A percentile compares a stretch with the other conserved stretches of the same genome.
Conservation (phyloP, 148 eudicot genomes). For the Vaccinium myrtillus region DNA sequence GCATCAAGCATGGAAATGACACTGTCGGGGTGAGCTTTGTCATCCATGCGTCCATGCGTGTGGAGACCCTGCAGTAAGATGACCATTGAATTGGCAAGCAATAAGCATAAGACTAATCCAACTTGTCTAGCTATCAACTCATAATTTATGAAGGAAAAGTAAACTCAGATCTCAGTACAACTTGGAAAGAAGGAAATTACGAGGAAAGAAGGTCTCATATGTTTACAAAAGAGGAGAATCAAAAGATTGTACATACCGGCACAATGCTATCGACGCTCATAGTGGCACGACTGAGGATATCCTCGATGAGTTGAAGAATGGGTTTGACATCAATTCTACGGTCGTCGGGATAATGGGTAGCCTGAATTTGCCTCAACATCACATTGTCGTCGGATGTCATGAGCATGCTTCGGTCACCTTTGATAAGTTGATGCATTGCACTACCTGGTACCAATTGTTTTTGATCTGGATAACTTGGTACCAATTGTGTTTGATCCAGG, state of each 20-base stretch:
- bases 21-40: slow-evolving; percentile 13
- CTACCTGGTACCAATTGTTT: too few relatives aligned
- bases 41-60: slow-evolving; percentile 14
- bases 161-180: too few relatives aligned
- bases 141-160: too few relatives aligned
- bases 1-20: slow-evolving; percentile 26
- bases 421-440: neutral
- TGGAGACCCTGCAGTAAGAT: slow-evolving; percentile 24
- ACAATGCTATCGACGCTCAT: neutral
- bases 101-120: neutral
- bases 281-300: slow-evolving; percentile 26
- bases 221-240: neutral
- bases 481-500: too few relatives aligned
- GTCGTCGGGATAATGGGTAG: neutral
- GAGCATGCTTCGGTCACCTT: neutral
- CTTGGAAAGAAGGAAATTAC: neutral
- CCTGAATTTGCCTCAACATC: neutral
- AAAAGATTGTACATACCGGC: neutral
- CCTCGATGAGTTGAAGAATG: slow-evolving; percentile 25
- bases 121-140: too few relatives aligned
- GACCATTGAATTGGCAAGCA: neutral
- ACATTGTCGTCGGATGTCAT: neutral
- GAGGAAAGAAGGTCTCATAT: neutral
- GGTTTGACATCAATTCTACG: neutral
- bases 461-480: too few relatives aligned